Base-by-base conservation (phyloP, 805 yeast species). In the Saccharomycopsis sp. region DNA sequence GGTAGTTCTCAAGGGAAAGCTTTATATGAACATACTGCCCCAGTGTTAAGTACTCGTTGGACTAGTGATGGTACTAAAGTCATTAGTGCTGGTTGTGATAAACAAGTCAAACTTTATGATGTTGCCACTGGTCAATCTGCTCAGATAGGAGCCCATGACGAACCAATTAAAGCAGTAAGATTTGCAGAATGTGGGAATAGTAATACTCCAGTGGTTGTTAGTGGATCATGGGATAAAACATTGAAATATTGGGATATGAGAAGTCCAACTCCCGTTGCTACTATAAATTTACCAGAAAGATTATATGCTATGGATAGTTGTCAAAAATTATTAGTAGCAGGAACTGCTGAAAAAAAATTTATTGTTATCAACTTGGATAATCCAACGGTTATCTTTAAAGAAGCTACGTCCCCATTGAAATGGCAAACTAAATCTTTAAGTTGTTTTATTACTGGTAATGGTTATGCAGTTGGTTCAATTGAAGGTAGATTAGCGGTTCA, bases 191-290 rank as follows among this genome's bases (percentile, higher is more conserved):
- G 88, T 55, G 95, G 94, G 0, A 86, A 88, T n/a, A 66, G 78
- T 6, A 83, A 82, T 51, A 73, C 86, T 1, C 67, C 64, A 21
- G 84, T 84, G 49, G 75, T 89, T 21, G 96, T 87, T 3, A 75
- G 88, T 33, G 96, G 95, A 5, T 85, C 96, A 5, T 92, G 96
- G 96, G 98, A 92, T 61, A 87, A 86, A 62, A 86, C 96, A 1
- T 62, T 92, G 48, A 78, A 75, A 57, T 92, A 92, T 61, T 89
- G 98, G 98, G 97, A 92, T 61, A 68, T 83, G 63, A 77, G 96
- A 55, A 77, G 78, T 49, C 82, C 79, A 34, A 79, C 74, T 51
- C 92, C 97, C 14, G 71, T 89, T 17, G 73, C 87, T 15, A 82
- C 94, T 3, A 63, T 92, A 31, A 72, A 73, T 52, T 64, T 92